Base-by-base conservation (phyloP, 805 yeast genomes). In the Hanseniaspora thailandica region DNA sequence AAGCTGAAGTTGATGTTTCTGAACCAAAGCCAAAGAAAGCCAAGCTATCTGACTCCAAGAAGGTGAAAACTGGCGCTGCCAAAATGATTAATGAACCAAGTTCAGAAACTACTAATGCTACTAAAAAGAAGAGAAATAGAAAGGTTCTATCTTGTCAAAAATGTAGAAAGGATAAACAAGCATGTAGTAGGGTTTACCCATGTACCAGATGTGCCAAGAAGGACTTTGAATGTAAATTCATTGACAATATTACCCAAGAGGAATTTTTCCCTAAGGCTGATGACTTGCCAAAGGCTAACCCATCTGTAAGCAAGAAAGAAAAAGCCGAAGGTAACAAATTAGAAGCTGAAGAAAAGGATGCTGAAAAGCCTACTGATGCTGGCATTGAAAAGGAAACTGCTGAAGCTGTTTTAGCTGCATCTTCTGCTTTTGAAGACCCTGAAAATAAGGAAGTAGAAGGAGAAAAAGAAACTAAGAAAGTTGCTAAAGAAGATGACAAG, bases 141-240 rank as follows among this genome's bases (percentile, higher is more conserved):
- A 50, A 50, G 15, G 54, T 50, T 15, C 10, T 50, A 2, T 50
- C 54, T 7, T 50, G 54, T 28, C 36, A 33, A 26, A 50, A 45
- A 50, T 50, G 54, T 31, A 50, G 54, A 50, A 50, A 50, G 15
- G 54, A 50, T 31, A 50, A 50, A 22, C 54, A 50, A 43, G 54
- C 54, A 1, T 50, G 54, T 35, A 26, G 47, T 5, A 50, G 54
- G 43, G 38, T 45, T 19, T 50, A 31, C 13, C 54, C 54, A 19
- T 50, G 54, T 28, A 19, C 54, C 9, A 50, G 54, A 50, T 50
- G 54, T 12, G 41, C 36, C 10, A 50, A 50, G 25, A 50, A 50
- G 25, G 54, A 50, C 22, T 50, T 50, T 50, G 47, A 30, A 10
- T 50, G 54, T 43, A 34, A 43, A 20, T 50, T 50, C 26, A 34